Evolutionary conservation across 2,329 filamentous ascomycete species (phyloP), one percentile per base, ranked within the genome.

Genomic region (Xylariaceae sp.): DNA sequence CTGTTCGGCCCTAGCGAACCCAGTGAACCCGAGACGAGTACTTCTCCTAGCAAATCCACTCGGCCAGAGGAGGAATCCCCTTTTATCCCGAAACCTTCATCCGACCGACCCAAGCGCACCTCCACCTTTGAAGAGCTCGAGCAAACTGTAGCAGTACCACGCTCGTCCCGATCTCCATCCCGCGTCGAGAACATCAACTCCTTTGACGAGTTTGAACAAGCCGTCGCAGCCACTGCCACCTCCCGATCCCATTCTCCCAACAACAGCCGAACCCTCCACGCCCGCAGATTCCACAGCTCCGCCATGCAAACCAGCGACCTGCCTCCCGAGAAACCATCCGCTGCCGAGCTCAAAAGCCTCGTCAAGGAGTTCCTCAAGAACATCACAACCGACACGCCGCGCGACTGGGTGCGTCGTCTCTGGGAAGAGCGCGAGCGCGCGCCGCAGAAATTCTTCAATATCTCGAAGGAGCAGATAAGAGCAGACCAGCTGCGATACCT

Each of bases 331-430:
- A 44, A 51, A 4, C 30, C 9, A 23, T 23, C 8, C 10, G 39
- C n/a, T 2, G 35, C 23, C 11, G 18, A 68, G 48, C 15, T 68
- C 15, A 18, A 53, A 9, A 53, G 11, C 5, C 23, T 65, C 9
- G 51, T 69, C 35, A 61, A 64, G 11, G 54, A 65, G 1, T 69
- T 69, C 44, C 15, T 67, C 1, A 51, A 59, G n/a, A 48, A 56
- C 0, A 48, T 68, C 1, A 61, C 58, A 39, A 15, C 23, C 3
- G 51, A 60, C 52, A 64, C 59, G 0, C 55, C 53, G 1, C 58
- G 58, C 6, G 58, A 64, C n/a, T 50, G 52, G 37, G 49, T 61
- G 23, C 62, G 64, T 45, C 57, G 64, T 8, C 48, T 52, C 13
- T 59, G 61, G n/a, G 58, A 55, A 18, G 23, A 62, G 45, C 61